Conservation (phyloP, 1,284 basidiomycete species). For the Leccinum subatratum region DNA sequence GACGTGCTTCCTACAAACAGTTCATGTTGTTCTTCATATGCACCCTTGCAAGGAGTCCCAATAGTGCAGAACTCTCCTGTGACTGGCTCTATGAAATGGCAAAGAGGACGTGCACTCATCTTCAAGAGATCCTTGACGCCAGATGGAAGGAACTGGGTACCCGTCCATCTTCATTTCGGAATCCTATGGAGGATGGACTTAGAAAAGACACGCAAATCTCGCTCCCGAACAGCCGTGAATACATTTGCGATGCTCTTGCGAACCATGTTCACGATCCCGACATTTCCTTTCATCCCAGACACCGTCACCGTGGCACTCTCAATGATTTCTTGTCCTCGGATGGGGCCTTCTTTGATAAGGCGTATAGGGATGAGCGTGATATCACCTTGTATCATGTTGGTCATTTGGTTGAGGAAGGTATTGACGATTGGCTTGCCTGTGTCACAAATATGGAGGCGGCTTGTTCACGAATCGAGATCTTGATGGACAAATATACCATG, state of each 20-base stretch:
- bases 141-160: slow-evolving; percentile 26
- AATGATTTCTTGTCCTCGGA: slow-evolving; percentile 20
- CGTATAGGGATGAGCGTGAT: slow-evolving; percentile 13
- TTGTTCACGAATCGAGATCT: background rate
- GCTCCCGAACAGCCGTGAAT: slow-evolving; percentile 26
- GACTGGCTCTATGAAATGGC: slow-evolving; percentile 20
- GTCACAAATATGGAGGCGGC: slow-evolving; percentile 6
- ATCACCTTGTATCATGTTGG: slow-evolving; percentile 37
- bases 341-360: slow-evolving; percentile 17
- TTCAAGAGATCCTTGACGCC: slow-evolving; percentile 6
- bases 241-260: slow-evolving; percentile 24
- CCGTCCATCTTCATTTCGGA: slow-evolving; percentile 4
- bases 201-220: slow-evolving; percentile 1
- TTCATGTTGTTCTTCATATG: background rate
- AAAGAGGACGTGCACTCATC: slow-evolving; percentile 11
- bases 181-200: background rate
- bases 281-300: slow-evolving; percentile 15
- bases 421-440: slow-evolving; percentile 32
- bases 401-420: slow-evolving; percentile 21
- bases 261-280: background rate
- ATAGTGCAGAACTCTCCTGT: background rate
- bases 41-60: background rate
- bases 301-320: slow-evolving; percentile 18
- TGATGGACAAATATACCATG: background rate
- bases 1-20: background rate